Evolutionary conservation across 1,139 yeast genomes (phyloP), one percentile per base, ranked within the genome.

Genomic region (Debaryomyces nepalensis): DNA sequence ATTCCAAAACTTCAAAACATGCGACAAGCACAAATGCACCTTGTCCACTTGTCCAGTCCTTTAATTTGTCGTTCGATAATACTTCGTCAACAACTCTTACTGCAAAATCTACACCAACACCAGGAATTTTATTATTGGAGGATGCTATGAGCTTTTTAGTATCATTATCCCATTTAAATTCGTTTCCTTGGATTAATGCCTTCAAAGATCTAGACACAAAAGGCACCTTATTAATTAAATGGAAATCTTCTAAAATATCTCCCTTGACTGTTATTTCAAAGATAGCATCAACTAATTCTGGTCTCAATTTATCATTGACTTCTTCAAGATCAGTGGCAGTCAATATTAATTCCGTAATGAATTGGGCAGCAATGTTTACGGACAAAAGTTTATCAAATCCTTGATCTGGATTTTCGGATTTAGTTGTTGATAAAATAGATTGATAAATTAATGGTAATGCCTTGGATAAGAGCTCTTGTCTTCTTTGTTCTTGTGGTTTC

Each of bases 1-100:
- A 49, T 43, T 63, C 57, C 57, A 73, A 68, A n/a, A 75, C 75
- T 63, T 86, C 95, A 52, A 65, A 78, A 10, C 82, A 63, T 2
- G 90, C 77, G 35, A 89, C 91, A 39, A 91, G 73, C 12, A 88
- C 89, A 59, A 93, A 91, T 3, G 96, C 84, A 26, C 95, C 87
- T 49, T 80, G 82, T 38, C 89, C 87, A 37, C 79, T 66, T 36
- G 85, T 78, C 98, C 98, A 91, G 43, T 72, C 75, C 32, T 66
- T 68, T 32, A 87, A 66, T 41, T 75, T 70, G 19, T 55, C 51
- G 38, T 70, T 68, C 19, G 62, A 66, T 48, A 81, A 66, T 30
- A 77, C 55, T 44, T 78, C 79, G 41, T 81, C 80, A 45, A 81
- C 64, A 14, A 74, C 77, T 52, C 68, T 75, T 19, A 57, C 57